phyloP scores from a whole-genome alignment of 176 grass and related monocot genomes.

The Oryza punctata region DNA sequence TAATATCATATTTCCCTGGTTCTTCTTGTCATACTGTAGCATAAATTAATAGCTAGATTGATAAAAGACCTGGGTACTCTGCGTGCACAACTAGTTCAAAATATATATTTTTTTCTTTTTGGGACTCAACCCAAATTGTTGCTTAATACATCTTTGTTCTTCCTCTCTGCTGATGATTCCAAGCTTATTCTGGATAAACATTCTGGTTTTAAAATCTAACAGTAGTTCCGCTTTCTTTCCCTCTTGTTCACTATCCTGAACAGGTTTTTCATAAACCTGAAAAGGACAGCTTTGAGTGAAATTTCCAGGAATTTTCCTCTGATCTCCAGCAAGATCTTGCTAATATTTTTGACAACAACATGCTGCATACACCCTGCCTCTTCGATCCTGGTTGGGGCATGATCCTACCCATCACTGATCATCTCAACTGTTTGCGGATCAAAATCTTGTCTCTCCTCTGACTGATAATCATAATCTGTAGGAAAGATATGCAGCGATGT shows the following conservation, averaged over 20 bases:
- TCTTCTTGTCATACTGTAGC: neutral
- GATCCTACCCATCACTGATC: neutral
- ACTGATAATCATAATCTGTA: neutral
- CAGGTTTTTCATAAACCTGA: neutral
- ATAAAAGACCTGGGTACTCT: neutral
- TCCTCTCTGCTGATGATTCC: neutral
- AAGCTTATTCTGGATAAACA: neutral
- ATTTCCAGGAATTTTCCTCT: neutral
- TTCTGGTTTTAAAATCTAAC: neutral
- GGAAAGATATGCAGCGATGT: neutral
- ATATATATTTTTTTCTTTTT: neutral
- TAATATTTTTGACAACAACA: slow-evolving; percentile 38
- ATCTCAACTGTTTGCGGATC: slow-evolving; percentile 21
- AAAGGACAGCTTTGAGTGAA: neutral
- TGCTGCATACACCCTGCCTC: neutral
- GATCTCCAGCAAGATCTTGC: slow-evolving; percentile 8
- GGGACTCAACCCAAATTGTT: neutral
- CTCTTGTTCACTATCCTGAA: neutral
- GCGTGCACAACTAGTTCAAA: neutral
- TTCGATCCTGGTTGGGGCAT: slow-evolving; percentile 29
- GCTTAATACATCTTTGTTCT: neutral
- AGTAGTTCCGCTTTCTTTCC: neutral
- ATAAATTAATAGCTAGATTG: neutral
- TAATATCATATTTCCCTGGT: neutral
- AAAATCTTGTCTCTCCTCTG: slow-evolving; percentile 24